Base-by-base conservation (phyloP, 495 filamentous ascomycete genomes). In the Podospora pseudopauciseta region DNA sequence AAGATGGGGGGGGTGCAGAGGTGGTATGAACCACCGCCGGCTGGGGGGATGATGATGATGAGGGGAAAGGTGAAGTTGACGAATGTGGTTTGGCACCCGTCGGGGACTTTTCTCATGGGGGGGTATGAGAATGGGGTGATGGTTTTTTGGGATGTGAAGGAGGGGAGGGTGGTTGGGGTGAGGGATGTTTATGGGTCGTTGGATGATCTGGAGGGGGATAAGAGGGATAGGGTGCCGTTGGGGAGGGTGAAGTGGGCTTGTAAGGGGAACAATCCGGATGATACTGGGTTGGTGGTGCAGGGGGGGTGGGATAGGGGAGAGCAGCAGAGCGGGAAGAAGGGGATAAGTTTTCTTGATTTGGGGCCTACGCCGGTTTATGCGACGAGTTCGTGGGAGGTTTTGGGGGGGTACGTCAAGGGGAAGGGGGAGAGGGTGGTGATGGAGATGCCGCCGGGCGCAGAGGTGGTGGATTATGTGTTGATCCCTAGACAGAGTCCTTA, bases 101-200 rank as follows among this genome's bases (percentile, higher is more conserved):
- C 93, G 28, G 95, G 95, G 0, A 95, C 91, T 0, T 99, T 98
- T 72, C 78, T 97, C 54, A 76, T 94, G 64, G 96, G 92, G 0
- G 90, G 90, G 13, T 90, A 98, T 72, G 94, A 97, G 69, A 94
- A 98, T 75, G 89, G 89, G 3, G 94, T 89, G 68, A 74, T 99
- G 39, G 95, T 94, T 0, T 87, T 98, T 63, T 99, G 96, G 96
- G 96, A 98, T 81, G 80, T 90, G 2, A 96, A 93, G 70, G 96
- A 97, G 74, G 95, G 93, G 9, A 88, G 92, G 58, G 83, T 95
- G 32, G 81, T 99, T 16, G 86, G 92, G 82, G 93, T 93, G 13
- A 82, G 96, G 70, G 96, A 91, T 4, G 78, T 97, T 26, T 85
- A 90, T 69, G 86, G 90, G 57, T 85, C 84, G 2, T 78, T 99